Evolutionary conservation across 108 stramenopile species (phyloP).

Genomic region (Aurantiochytrium sp.): DNA sequence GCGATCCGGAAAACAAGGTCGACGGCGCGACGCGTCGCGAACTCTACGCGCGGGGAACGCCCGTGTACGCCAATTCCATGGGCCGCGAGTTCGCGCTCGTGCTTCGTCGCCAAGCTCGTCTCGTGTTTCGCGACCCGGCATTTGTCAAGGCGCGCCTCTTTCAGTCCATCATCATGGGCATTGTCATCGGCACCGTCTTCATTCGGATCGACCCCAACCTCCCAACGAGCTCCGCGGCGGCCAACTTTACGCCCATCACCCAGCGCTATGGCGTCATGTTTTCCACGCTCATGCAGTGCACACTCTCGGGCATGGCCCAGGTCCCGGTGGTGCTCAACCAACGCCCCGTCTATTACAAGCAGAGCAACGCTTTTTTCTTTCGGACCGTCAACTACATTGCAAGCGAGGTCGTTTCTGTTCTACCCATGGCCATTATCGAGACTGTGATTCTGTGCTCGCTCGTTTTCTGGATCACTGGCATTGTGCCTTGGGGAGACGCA

Average conservation of each 20-base stretch:
- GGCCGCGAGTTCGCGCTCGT: not conserved
- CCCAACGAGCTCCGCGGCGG: not conserved
- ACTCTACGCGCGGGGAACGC: slow-evolving; percentile 19
- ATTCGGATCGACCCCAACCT: not conserved
- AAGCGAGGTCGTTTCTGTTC: not conserved
- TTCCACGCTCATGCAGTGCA: not conserved
- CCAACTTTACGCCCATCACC: not conserved
- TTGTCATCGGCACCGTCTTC: slow-evolving; percentile 13
- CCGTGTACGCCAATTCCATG: slow-evolving; percentile 29
- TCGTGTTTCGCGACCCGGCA: slow-evolving; percentile 8
- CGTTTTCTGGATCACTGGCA: slow-evolving; percentile 46
- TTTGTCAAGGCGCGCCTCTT: not conserved
- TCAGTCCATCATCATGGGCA: not conserved
- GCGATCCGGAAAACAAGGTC: not conserved
- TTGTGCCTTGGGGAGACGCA: not conserved
- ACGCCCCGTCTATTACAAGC: not conserved
- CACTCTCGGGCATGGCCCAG: not conserved
- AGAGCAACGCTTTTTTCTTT: slow-evolving; percentile 54
- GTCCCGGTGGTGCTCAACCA: not conserved
- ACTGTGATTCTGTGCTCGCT: slow-evolving; percentile 45
- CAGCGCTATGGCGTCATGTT: not conserved
- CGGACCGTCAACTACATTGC: slow-evolving; percentile 27
- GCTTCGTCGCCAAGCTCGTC: not conserved
- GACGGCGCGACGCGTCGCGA: not conserved
- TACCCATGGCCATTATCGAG: slow-evolving; percentile 38